Evolutionary conservation across 73 alveolate genomes (phyloP), one percentile per base, ranked within the genome.

Genomic region (Stentor coeruleus): DNA sequence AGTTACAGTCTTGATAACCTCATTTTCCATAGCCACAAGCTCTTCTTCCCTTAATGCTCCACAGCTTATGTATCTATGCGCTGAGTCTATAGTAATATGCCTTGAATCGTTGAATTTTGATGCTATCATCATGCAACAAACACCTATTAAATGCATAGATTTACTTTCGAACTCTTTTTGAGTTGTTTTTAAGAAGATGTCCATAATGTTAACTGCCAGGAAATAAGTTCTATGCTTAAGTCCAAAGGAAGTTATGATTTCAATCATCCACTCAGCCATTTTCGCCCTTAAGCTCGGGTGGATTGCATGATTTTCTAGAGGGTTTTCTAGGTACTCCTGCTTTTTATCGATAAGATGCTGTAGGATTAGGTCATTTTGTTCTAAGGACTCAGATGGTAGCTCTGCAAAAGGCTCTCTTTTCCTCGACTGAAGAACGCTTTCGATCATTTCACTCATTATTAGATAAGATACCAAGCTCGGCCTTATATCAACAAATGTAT

Each of bases 231-330:
- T 90, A 74, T 87, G 86, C 59, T 96, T 82, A 3, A 42, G 35
- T 6, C 82, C 81, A 77, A 88, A 96, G 0, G 95, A 82, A 83
- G 92, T 86, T 41, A 91, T 81, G 35, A 95, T 96, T 89, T 94
- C 98, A n/a, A 94, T 84, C 96, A 93, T 92, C 98, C 99, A 96
- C 89, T 96, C 97, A n/a, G 93, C 91, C 98, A 96, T 94, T 84
- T 88, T 94, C 3, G 79, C 79, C n/a, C 79, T 20, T 1, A 66
- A 11, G 11, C 79, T 66, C 14, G n/a, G 40, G 41, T 20, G n/a
- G 41, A 66, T 66, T 14, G 0, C n/a, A 66, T 66, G 79, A 66
- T 66, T 6, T 20, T 49, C 66, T 11, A 49, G 66, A 49, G 66
- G 66, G 66, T 49, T 49, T 49, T 49, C 66, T 49, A 6, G 6